These are phyloP conservation scores for Candida ficus DNA, from an alignment of 805 yeast species.

Conservation along the genomic window DNA sequence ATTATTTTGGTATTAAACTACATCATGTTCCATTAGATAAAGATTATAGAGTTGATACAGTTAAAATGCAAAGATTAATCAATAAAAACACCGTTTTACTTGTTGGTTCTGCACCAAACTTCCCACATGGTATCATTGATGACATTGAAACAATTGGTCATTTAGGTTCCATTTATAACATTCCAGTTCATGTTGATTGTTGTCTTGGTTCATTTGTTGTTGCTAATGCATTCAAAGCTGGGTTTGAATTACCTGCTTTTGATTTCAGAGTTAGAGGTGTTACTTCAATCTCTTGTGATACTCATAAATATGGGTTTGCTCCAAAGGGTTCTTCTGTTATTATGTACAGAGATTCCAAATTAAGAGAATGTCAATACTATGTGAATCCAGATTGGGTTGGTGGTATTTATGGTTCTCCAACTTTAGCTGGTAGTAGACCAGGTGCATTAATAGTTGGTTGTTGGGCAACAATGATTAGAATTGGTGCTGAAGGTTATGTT, in stretches of 20 bases:
- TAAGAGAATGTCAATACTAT: conserved; percentile 81
- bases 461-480: conserved; percentile 85
- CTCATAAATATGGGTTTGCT: conserved; percentile 98
- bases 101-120: conserved; percentile 95
- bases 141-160: conserved; percentile 78
- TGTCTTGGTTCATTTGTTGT: conserved; percentile 92
- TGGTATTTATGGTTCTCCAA: conserved; percentile 94
- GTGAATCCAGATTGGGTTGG: conserved; percentile 86
- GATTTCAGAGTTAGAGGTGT: conserved; percentile 89
- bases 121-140: conserved; percentile 94
- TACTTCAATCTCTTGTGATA: conserved; percentile 98
- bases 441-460: conserved; percentile 98
- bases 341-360: conserved; percentile 69
- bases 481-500: conserved; percentile 82
- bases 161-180: conserved; percentile 40
- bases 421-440: conserved; percentile 94
- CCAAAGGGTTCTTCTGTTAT: conserved; percentile 94
- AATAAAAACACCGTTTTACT: conserved; percentile 76
- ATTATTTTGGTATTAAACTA: conserved; percentile 81
- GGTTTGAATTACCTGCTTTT: conserved; percentile 45
- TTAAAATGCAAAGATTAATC: conserved; percentile 57
- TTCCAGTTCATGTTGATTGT: conserved; percentile 94
- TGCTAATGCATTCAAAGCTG: conserved; percentile 68
- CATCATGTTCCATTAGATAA: conserved; percentile 72
- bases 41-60: conserved; percentile 62